phyloP scores from a whole-genome alignment of 805 yeast species.

The Yamadazyma kitorensis region DNA sequence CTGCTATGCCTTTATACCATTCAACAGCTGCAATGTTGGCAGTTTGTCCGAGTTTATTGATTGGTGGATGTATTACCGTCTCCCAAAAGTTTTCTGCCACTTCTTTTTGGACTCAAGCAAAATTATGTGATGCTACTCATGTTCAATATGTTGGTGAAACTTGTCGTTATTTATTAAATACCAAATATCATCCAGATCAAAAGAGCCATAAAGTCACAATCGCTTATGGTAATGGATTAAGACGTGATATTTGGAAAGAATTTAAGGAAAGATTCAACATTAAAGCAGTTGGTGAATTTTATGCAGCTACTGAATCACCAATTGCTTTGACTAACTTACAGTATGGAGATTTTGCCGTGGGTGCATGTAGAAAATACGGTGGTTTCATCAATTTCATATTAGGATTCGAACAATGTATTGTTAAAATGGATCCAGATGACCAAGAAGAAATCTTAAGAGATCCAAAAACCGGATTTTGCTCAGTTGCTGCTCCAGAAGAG shows the following conservation, averaged over 20 bases:
- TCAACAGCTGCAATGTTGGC: constrained; percentile 92
- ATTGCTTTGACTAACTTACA: constrained; percentile 82
- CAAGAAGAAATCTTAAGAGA: constrained; percentile 69
- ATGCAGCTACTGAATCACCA: constrained; percentile 92
- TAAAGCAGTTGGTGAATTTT: constrained; percentile 79
- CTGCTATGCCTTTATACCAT: constrained; percentile 95
- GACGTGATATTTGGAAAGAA: constrained; percentile 83
- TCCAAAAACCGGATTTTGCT: constrained; percentile 59
- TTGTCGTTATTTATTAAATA: constrained; percentile 75
- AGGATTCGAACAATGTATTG: constrained; percentile 55
- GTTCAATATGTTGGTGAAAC: constrained; percentile 95
- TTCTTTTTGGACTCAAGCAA: constrained; percentile 88
- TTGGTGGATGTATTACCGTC: constrained; percentile 75
- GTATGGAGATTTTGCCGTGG: constrained; percentile 74
- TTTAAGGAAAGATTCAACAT: constrained; percentile 78
- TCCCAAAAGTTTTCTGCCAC: constrained; percentile 80
- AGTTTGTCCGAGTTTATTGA: constrained; percentile 59
- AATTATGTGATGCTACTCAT: constrained; percentile 66
- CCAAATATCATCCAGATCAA: constrained; percentile 67
- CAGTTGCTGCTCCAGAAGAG: constrained; percentile 52
- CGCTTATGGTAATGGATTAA: constrained; percentile 89
- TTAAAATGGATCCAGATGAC: constrained; percentile 78
- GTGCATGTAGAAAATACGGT: constrained; percentile 85
- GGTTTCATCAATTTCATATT: constrained; percentile 49
- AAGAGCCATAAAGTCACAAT: constrained; percentile 54